Evolutionary conservation across 2,329 filamentous ascomycete species (phyloP), one percentile per base, ranked within the genome.

Genomic region (Penicillium sp.): DNA sequence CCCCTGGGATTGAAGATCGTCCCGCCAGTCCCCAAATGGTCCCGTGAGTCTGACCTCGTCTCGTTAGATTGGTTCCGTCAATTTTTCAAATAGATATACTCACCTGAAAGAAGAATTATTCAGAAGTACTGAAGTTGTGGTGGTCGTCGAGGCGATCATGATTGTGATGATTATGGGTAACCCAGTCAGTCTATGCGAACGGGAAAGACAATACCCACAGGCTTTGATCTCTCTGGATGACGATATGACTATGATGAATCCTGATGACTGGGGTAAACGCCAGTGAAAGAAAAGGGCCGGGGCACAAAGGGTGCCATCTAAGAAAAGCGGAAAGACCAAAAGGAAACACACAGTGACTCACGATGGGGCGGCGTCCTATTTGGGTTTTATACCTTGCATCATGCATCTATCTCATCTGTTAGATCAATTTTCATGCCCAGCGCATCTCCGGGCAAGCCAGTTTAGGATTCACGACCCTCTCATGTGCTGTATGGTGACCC

Each of bases 11-110:
- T 57, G 51, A n/a, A 66, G 62, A 10, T 66, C 59, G n/a, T 68
- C 66, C 30, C 66, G 49, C 59, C 61, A 68, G 42, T 68, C 66
- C 2, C 64, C 65, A 28, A 48, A 61, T 35, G 58, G 55, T n/a
- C 61, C 60, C 16, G 52, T 45, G 13, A 59, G 52, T 14, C 60
- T 62, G 22, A 40, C 13, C 22, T 28, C 43, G 6, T 14, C 25
- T 28, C 7, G 16, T 46, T 7, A 46, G 25, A 11, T 28, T 30
- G 16, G 7, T 14, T 10, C 10, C 14, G 2, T 28, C 7, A 6
- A 46, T 14, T n/a, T n/a, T 10, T 14, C 28, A 46, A 14, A 7
- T 28, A 5, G 25, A 46, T 14, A 28, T 14, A 25, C 25, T 28
- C 28, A 46, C 43, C 25, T 28, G 25, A 46, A 46, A 16, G 43